phyloP scores from a whole-genome alignment of 192 early-diverging fungal species.

The Dissophora ornata region DNA sequence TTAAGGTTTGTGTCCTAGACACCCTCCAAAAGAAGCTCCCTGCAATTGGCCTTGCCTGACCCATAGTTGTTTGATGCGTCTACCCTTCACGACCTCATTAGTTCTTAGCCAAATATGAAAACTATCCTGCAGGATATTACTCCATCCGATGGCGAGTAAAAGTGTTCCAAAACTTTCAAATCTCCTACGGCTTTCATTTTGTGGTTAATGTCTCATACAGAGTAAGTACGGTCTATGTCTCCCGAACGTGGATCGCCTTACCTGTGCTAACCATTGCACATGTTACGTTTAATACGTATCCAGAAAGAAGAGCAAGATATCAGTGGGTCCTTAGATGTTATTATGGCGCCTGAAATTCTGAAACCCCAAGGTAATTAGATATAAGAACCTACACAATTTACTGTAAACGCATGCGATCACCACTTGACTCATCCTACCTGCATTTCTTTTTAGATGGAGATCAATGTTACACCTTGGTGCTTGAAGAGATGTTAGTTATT shows the following conservation, averaged over 20 bases:
- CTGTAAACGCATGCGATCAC: no score
- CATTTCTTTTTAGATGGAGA: constrained; percentile 5
- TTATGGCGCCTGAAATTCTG: no score
- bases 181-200: constrained; percentile 37
- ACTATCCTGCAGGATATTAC: constrained; percentile 29
- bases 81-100: no score
- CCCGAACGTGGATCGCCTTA: no score
- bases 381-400: not conserved
- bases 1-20: no score
- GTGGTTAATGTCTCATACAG: constrained; percentile 19
- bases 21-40: no score
- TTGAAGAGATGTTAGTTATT: constrained; percentile 31
- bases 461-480: constrained; percentile 23
- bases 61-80: no score
- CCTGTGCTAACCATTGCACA: not conserved
- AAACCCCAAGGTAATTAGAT: not conserved
- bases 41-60: no score
- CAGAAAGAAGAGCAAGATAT: constrained; percentile 22
- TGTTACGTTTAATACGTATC: not conserved
- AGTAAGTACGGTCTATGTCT: no score
- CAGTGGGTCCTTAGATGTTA: constrained; percentile 31
- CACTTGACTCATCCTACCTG: no score
- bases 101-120: constrained; percentile 16
- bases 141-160: constrained; percentile 32
- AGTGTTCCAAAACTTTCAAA: constrained; percentile 5